Percentiles rank a stretch among this genome's conserved stretches.
These are phyloP conservation scores for Mariannaea elegans DNA, from an alignment of 2,329 filamentous ascomycete genomes.

Conservation along the genomic window DNA sequence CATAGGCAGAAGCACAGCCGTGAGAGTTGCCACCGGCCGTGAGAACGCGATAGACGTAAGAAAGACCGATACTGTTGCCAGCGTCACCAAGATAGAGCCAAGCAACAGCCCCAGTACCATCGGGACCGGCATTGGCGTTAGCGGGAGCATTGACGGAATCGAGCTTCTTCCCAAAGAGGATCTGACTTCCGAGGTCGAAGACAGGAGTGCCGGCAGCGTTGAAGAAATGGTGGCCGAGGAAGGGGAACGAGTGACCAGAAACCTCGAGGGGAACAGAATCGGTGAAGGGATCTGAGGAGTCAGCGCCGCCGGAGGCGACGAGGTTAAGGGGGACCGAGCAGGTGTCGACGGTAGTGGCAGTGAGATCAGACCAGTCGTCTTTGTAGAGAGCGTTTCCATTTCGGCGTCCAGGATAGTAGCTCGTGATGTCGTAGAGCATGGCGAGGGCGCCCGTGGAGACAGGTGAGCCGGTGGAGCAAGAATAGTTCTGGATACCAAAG, in stretches of 20 bases:
- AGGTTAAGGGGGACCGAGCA: constrained; percentile 60
- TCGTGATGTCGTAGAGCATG: constrained; percentile 66
- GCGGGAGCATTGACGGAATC: constrained; percentile 61
- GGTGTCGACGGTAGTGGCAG: constrained; percentile 51
- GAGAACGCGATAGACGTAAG: constrained; percentile 62
- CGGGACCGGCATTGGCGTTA: constrained; percentile 54
- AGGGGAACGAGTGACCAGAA: constrained; percentile 48
- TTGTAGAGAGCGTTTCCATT: constrained; percentile 47
- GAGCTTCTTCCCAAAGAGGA: constrained; percentile 59
- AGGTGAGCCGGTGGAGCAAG: constrained; percentile 56
- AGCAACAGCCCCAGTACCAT: constrained; percentile 61
- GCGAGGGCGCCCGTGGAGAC: constrained; percentile 64
- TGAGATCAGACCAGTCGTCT: constrained; percentile 51
- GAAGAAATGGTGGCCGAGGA: constrained; percentile 76
- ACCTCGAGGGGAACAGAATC: constrained; percentile 50
- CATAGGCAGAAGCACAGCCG: constrained; percentile 49
- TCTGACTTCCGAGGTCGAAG: constrained; percentile 62
- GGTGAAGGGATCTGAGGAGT: constrained; percentile 56
- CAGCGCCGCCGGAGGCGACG: constrained; percentile 49
- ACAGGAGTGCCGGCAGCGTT: constrained; percentile 61
- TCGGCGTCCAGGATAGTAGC: constrained; percentile 57
- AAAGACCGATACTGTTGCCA: constrained; percentile 49
- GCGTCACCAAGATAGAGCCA: constrained; percentile 61
- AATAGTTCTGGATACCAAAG: constrained; percentile 76
- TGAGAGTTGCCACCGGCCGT: constrained; percentile 61